Base-by-base conservation (phyloP, 2,329 filamentous ascomycete species). In the Calonectria fujianensis region DNA sequence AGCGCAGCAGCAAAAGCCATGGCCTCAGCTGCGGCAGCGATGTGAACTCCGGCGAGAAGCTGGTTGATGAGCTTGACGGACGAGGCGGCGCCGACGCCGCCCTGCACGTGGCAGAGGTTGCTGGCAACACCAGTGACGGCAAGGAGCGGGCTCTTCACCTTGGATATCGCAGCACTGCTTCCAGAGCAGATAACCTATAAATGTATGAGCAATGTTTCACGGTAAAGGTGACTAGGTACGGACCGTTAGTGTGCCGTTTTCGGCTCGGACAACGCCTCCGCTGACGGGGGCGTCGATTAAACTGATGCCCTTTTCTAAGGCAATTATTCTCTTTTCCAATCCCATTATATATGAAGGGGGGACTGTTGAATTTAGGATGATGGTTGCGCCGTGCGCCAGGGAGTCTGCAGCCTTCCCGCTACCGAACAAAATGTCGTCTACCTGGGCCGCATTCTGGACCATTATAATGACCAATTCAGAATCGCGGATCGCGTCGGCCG, bases 31-130 rank as follows among this genome's bases (percentile, higher is more conserved):
- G 90, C 86, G 0, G 88, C 84, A 11, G 89, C 86, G 61, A 92
- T 91, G 79, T 92, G 90, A 6, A 91, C 89, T 2, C 89, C 90
- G 0, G 90, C 89, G 52, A 92, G 87, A 6, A 91, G 86, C 77
- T 92, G 89, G 79, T 91, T 89, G 65, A 92, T 87, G 63, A 91
- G 87, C 78, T 91, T 91, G 78, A 90, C 88, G 27, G 90, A 91
- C 13, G 88, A 90, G 6, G 89, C 90, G 6, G 86, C 86, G 32
- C 88, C 88, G 61, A 91, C 84, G 2, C 87, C 89, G 2, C 90
- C 90, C 18, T 85, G 82, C 11, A 91, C 87, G 24, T 87, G 84
- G 79, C 89, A 90, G 13, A 85, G 74, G 64, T 85, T 85, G 69
- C 70, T 80, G 0, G 78, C 64, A 5, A 66, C 72, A 24, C 83